Evolutionary conservation across 306 rosid species (phyloP).

Genomic region (Cucumis cinereus): DNA sequence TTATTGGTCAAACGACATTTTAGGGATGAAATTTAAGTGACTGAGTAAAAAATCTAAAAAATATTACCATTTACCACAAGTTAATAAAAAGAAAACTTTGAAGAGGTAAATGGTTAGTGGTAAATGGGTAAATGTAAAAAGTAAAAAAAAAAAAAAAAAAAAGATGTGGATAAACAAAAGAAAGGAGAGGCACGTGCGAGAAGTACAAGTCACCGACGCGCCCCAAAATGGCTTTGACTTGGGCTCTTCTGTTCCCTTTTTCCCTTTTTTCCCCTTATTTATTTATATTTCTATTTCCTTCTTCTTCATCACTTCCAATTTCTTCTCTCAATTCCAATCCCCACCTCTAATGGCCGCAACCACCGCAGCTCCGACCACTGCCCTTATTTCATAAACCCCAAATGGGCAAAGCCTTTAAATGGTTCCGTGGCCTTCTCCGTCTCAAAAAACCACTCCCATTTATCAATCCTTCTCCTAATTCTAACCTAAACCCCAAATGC

Average conservation of each 20-base stretch:
- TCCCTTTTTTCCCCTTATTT: background rate
- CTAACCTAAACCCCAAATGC: slow-evolving; percentile 51
- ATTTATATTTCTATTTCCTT: background rate
- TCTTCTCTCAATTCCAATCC: background rate
- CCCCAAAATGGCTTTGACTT: background rate
- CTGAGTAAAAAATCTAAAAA: too few species aligned
- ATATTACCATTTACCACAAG: too few species aligned
- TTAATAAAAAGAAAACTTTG: too few species aligned
- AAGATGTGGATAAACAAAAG: background rate
- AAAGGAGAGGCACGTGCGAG: background rate
- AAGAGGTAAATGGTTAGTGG: too few species aligned
- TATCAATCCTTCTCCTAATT: slow-evolving; percentile 8
- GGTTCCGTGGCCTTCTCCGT: slow-evolving; percentile 60
- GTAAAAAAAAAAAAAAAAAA: too few species aligned
- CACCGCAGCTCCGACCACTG: background rate
- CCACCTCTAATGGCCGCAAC: background rate
- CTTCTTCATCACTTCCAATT: background rate
- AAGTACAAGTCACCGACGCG: background rate
- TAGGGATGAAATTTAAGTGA: too few species aligned
- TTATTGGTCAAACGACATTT: too few species aligned
- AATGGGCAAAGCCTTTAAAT: slow-evolving; percentile 73
- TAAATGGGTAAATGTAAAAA: too few species aligned
- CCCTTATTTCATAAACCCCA: background rate
- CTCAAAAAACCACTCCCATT: slow-evolving; percentile 18
- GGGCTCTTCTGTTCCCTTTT: background rate